These are phyloP conservation scores for Oxytropis ochrocephala DNA, from an alignment of 306 rosid species.

Conservation along the genomic window DNA sequence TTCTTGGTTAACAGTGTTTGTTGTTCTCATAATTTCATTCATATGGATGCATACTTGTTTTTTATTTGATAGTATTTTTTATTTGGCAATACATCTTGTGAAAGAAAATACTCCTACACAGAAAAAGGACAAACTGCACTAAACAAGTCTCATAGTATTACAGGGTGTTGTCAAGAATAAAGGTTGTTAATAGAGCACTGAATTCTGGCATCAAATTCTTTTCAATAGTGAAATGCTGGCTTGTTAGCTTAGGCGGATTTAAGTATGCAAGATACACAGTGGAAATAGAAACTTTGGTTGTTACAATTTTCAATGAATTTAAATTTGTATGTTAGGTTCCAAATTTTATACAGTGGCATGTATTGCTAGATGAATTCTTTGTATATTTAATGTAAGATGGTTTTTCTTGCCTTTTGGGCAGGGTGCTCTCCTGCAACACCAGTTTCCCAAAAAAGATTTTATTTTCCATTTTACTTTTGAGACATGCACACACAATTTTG, in stretches of 20 bases:
- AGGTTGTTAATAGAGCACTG: neutral
- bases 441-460: no score
- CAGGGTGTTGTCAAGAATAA: neutral
- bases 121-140: neutral
- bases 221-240: neutral
- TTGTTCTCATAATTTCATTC: neutral
- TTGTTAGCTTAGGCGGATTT: neutral
- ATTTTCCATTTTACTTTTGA: neutral
- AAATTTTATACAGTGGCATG: neutral
- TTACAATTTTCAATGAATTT: neutral
- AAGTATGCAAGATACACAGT: neutral
- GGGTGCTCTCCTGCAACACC: neutral
- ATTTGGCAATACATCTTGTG: no score
- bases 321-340: constrained; percentile 1
- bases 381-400: neutral
- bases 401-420: neutral
- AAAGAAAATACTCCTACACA: neutral
- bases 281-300: constrained; percentile 1
- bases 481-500: neutral
- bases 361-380: neutral
- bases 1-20: neutral
- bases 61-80: neutral
- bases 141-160: neutral
- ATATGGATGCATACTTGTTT: neutral
- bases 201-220: neutral